Base-by-base conservation (phyloP, 768 basidiomycete species). In the Mycena polygramma region DNA sequence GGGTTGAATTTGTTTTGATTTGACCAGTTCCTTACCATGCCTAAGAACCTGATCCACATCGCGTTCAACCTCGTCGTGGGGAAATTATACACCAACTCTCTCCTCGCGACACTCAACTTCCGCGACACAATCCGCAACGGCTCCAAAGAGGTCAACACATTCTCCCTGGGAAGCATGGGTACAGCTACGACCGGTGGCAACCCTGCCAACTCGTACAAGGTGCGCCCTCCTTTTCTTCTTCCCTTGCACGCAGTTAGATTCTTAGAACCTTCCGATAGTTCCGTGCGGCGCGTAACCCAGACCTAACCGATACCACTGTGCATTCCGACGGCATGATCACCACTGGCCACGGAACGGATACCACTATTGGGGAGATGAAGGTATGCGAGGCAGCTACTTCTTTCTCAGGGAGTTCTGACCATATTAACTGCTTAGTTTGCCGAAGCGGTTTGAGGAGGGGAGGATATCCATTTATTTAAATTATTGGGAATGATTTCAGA, bases 1-100 rank as follows among this genome's bases (percentile, higher is more conserved):
- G 6, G 30, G 30, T 30, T 30, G 30, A 30, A 30, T 30, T 30
- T 30, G 30, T 30, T 30, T 6, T 30, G 3, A 30, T 30, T 2
- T 30, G 17, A 26, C 17, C 49, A 66, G 65, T 66, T 66, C 48
- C 37, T 66, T 37, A 59, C 49, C 24, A 66, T 66, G 65, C 65
- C 65, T 7, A 22, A 52, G 6, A 66, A 66, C 19, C 57, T 66
- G 22, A 20, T 66, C 17, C 65, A 66, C 57, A 30, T 66, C 24
- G 48, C 65, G 26, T 66, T 87, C 57, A 86, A 85, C 71, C 82
- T 87, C 66, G 79, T 78, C 51, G 78, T 87, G 17, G 83, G 83
- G 73, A 87, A 87, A 75, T 63, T 85, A 43, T 83, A 84, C 68
- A 74, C 77, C 7, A 85, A 85, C 61, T 81, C 83, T 15, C 80